phyloP scores from a whole-genome alignment of 2,329 filamentous ascomycete species.

The Clonostachys byssicola region DNA sequence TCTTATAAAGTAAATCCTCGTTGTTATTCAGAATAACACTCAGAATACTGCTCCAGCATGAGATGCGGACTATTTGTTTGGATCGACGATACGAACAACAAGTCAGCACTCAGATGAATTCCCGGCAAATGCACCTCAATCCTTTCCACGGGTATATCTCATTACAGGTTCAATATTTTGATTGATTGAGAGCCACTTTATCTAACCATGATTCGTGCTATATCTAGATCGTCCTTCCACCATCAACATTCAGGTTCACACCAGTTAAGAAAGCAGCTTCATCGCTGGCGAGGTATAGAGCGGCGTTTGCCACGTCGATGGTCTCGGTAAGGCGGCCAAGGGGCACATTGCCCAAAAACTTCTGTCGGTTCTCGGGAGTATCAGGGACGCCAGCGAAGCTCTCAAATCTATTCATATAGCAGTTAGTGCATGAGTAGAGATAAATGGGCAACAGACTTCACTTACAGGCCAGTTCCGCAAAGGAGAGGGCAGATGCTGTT shows the following conservation, averaged over 20 bases:
- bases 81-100: no score
- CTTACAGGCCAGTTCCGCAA: slow-evolving; percentile 2
- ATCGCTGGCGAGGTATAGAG: slow-evolving; percentile 3
- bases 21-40: no score
- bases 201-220: no score
- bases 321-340: slow-evolving; percentile 2
- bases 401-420: neutral
- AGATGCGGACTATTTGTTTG: no score
- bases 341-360: slow-evolving; percentile 4
- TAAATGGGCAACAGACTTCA: neutral
- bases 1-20: no score
- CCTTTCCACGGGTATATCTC: no score
- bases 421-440: no score
- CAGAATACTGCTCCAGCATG: no score
- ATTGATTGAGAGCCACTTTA: no score
- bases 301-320: slow-evolving; percentile 4
- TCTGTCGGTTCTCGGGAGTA: slow-evolving; percentile 3
- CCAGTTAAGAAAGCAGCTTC: slow-evolving; percentile 4
- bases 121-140: no score
- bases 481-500: slow-evolving; percentile 66
- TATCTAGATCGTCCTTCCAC: slow-evolving; percentile 2
- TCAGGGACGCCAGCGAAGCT: slow-evolving; percentile 2
- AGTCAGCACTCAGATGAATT: no score
- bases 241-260: slow-evolving; percentile 7
- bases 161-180: no score